Percentiles rank a stretch among this genome's conserved stretches.
phyloP scores from a whole-genome alignment of 148 eudicot species.

The Chenopodium quinoa region DNA sequence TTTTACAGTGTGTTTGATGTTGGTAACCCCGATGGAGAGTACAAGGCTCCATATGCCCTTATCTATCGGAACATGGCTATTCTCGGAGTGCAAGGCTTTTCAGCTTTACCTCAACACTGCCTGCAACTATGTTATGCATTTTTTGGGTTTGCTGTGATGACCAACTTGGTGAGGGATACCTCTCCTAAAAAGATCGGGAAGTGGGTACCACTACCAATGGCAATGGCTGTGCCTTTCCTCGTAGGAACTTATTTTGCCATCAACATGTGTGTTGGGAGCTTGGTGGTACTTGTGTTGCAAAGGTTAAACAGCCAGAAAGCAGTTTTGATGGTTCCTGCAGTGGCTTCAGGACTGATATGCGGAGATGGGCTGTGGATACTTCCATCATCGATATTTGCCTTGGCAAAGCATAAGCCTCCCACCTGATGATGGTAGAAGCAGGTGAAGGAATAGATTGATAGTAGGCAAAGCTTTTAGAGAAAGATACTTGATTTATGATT shows the following conservation, averaged over 20 bases:
- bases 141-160: slow-evolving; percentile 61
- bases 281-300: slow-evolving; percentile 63
- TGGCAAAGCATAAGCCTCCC: slow-evolving; percentile 63
- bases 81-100: slow-evolving; percentile 83
- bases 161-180: slow-evolving; percentile 58
- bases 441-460: not conserved
- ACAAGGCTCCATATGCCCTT: slow-evolving; percentile 82
- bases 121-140: slow-evolving; percentile 71
- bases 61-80: slow-evolving; percentile 88
- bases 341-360: slow-evolving; percentile 86
- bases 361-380: slow-evolving; percentile 92
- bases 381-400: slow-evolving; percentile 68
- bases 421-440: slow-evolving; percentile 19
- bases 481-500: not conserved
- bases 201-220: slow-evolving; percentile 80
- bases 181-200: slow-evolving; percentile 43
- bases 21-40: slow-evolving; percentile 73
- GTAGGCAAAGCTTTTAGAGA: not conserved
- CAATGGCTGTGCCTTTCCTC: slow-evolving; percentile 90
- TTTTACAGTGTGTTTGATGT: slow-evolving; percentile 77
- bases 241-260: slow-evolving; percentile 85
- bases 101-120: slow-evolving; percentile 81
- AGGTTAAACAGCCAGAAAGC: slow-evolving; percentile 54
- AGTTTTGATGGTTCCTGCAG: slow-evolving; percentile 67
- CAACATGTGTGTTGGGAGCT: slow-evolving; percentile 82